Evolutionary conservation across 257 asterid species (phyloP).

Genomic region (Solanum ossicruentum): DNA sequence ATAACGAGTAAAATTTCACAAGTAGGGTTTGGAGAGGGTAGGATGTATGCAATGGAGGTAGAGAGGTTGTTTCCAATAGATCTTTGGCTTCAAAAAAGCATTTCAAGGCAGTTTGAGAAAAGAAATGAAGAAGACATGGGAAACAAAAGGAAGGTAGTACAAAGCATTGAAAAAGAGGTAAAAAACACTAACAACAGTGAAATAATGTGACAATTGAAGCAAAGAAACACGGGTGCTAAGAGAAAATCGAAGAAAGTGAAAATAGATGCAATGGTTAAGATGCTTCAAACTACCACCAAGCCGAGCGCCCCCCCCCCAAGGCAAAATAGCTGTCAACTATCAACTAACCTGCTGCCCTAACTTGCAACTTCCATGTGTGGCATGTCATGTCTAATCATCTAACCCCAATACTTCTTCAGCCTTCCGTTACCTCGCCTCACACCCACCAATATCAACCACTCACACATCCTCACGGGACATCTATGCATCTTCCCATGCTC

Average conservation of each 20-base stretch:
- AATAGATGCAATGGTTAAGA: background rate
- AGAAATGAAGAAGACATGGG: background rate
- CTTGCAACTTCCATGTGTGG: background rate
- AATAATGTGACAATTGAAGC: background rate
- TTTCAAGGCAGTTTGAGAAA: background rate
- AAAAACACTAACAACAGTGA: background rate
- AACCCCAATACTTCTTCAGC: background rate
- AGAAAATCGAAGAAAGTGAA: background rate
- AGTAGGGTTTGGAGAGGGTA: background rate
- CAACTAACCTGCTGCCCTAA: background rate
- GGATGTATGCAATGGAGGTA: background rate
- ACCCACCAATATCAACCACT: background rate
- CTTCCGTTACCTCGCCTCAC: background rate
- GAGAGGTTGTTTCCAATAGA: background rate
- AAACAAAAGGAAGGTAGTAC: background rate
- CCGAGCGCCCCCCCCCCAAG: background rate
- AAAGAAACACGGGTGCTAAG: background rate
- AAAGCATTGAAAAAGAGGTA: background rate
- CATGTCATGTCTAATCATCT: background rate
- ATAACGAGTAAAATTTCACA: background rate
- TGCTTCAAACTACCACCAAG: background rate
- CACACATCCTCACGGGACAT: background rate
- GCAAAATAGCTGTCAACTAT: background rate
- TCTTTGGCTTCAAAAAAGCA: background rate
- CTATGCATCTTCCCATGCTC: background rate